These are phyloP conservation scores for Alternaria novae-zelandiae DNA, from an alignment of 2,329 filamentous ascomycete species.

Conservation along the genomic window DNA sequence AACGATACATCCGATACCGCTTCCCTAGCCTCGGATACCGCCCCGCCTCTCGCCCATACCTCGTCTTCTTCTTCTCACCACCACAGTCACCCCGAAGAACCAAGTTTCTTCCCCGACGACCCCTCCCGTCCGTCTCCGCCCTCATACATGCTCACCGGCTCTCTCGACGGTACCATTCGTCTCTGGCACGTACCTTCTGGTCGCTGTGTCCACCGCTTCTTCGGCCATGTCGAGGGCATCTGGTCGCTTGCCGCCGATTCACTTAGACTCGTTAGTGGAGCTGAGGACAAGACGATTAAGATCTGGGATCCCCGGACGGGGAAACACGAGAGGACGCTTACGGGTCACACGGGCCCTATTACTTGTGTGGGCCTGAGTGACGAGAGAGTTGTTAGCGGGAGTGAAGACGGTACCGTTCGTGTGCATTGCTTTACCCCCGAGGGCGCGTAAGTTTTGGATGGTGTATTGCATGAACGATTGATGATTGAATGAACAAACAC, in stretches of 20 bases:
- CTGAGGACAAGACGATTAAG: slow-evolving; percentile 94
- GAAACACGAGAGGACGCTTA: slow-evolving; percentile 90
- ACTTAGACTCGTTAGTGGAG: slow-evolving; percentile 83
- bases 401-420: slow-evolving; percentile 90
- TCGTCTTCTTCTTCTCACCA: slow-evolving; percentile 10
- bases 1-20: slow-evolving; percentile 54
- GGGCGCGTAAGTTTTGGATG: background rate
- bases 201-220: slow-evolving; percentile 87
- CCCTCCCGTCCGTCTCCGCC: slow-evolving; percentile 74
- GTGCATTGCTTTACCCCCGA: slow-evolving; percentile 55
- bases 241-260: slow-evolving; percentile 93
- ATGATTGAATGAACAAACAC: background rate
- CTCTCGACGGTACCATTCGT: slow-evolving; percentile 87
- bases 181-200: slow-evolving; percentile 89
- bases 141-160: slow-evolving; percentile 90
- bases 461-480: background rate
- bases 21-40: slow-evolving; percentile 38
- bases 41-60: slow-evolving; percentile 8
- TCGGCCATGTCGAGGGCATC: slow-evolving; percentile 94
- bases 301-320: slow-evolving; percentile 93
- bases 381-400: slow-evolving; percentile 85
- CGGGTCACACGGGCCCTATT: slow-evolving; percentile 87
- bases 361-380: slow-evolving; percentile 94
- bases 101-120: slow-evolving; percentile 64
- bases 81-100: slow-evolving; percentile 15